phyloP scores from a whole-genome alignment of 139 green algal species.

The Ostreobium quekettii region DNA sequence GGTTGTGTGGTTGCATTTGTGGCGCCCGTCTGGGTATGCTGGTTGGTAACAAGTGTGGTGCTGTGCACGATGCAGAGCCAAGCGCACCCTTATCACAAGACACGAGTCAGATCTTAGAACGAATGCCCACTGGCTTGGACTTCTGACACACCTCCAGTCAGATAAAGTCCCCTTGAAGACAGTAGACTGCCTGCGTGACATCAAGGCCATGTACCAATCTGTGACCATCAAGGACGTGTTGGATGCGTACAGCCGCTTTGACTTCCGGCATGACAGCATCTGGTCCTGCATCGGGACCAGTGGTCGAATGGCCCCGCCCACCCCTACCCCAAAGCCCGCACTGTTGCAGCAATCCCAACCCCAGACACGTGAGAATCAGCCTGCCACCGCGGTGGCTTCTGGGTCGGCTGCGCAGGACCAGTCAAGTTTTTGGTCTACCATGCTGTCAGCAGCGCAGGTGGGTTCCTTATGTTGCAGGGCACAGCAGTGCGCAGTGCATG shows the following conservation, averaged over 20 bases:
- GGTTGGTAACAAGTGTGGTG: constrained; percentile 5
- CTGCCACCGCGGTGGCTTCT: too few relatives aligned
- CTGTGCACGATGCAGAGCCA: constrained; percentile 33
- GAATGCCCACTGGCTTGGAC: constrained; percentile 85
- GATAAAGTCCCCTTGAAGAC: constrained; percentile 69
- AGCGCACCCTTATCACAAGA: constrained; percentile 79
- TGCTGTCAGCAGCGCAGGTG: too few relatives aligned
- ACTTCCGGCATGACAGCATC: constrained; percentile 57
- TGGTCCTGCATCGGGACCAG: constrained; percentile 69
- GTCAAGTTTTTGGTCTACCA: too few relatives aligned
- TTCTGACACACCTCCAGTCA: constrained; percentile 89
- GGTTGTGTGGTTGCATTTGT: too few relatives aligned
- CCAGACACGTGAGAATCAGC: too few relatives aligned
- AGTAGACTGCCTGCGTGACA: constrained; percentile 80
- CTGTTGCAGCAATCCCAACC: too few relatives aligned
- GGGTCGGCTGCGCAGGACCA: too few relatives aligned
- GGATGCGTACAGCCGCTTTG: constrained; percentile 64
- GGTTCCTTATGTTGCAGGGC: too few relatives aligned
- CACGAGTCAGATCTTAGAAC: constrained; percentile 94
- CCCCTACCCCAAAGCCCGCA: too few relatives aligned
- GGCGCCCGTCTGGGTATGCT: too few relatives aligned
- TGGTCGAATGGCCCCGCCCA: constrained; percentile 28
- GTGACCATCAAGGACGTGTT: constrained; percentile 82
- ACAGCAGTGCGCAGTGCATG: too few relatives aligned
- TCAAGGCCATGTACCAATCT: constrained; percentile 73